Percentiles rank a stretch among this genome's conserved stretches.
phyloP scores from a whole-genome alignment of 2,329 filamentous ascomycete species.

The Penicillium sp. region DNA sequence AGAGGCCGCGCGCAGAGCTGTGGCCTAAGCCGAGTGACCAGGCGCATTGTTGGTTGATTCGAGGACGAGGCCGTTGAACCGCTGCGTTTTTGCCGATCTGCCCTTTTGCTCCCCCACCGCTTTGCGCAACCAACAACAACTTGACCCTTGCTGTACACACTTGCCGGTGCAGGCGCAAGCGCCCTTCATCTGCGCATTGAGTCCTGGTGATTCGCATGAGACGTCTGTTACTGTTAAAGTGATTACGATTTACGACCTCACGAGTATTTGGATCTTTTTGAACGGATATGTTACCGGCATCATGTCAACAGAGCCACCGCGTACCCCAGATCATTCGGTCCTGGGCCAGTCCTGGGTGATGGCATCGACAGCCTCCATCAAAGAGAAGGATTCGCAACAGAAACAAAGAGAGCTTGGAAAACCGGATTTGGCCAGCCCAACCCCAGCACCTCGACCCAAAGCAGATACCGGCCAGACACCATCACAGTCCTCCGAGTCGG shows the following conservation, averaged over 20 bases:
- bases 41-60: constrained; percentile 28
- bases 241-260: background rate
- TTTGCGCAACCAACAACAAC: constrained; percentile 12
- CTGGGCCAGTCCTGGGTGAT: constrained; percentile 46
- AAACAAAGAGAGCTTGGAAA: background rate
- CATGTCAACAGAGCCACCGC: constrained; percentile 23
- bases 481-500: constrained; percentile 27
- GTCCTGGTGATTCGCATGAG: background rate
- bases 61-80: background rate
- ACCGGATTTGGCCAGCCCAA: constrained; percentile 13
- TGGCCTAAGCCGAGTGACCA: constrained; percentile 23
- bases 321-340: constrained; percentile 22
- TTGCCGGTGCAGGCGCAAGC: background rate
- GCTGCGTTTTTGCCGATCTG: constrained; percentile 21
- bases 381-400: constrained; percentile 13
- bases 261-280: background rate
- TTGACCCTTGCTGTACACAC: background rate
- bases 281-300: constrained; percentile 19
- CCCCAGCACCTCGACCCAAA: constrained; percentile 10
- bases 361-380: constrained; percentile 25
- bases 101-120: constrained; percentile 25
- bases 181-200: background rate
- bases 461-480: constrained; percentile 1
- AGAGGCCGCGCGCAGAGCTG: constrained; percentile 13
- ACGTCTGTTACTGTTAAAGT: background rate